Percentiles rank a stretch among this genome's conserved stretches.
phyloP scores from a whole-genome alignment of 352 stramenopile genomes.

The Pythium sukuiense region DNA sequence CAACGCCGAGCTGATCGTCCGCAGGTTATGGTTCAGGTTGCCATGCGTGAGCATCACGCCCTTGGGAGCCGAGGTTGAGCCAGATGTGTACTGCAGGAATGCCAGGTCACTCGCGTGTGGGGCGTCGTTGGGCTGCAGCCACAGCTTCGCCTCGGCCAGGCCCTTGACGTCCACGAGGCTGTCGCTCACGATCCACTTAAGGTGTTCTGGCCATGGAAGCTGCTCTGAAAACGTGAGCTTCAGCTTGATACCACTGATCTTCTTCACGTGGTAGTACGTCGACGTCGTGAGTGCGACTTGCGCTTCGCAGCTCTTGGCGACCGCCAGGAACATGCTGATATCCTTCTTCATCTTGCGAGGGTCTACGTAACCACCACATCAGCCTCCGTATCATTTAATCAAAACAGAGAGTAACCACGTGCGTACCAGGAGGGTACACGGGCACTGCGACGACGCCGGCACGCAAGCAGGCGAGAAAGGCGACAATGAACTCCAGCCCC shows the following conservation, averaged over 20 bases:
- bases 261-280: conserved; percentile 95
- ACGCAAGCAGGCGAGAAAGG: conserved; percentile 96
- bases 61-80: conserved; percentile 97
- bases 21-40: conserved; percentile 97
- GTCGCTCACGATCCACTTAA: conserved; percentile 89
- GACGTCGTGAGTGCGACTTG: conserved; percentile 91
- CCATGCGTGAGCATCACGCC: conserved; percentile 97
- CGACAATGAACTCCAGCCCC: conserved; percentile 96
- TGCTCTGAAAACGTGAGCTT: conserved; percentile 70
- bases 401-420: not conserved
- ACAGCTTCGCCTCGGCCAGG: conserved; percentile 37
- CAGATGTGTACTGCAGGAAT: conserved; percentile 99
- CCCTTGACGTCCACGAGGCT: conserved; percentile 52
- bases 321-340: conserved; percentile 94
- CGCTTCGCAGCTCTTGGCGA: conserved; percentile 91
- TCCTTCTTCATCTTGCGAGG: conserved; percentile 94
- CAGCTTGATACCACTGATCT: conserved; percentile 85
- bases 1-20: conserved; percentile 93
- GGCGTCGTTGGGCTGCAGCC: conserved; percentile 36
- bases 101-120: conserved; percentile 72
- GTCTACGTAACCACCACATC: conserved; percentile 83
- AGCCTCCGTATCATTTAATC: conserved; percentile 34
- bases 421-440: conserved; percentile 71
- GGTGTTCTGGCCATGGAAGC: conserved; percentile 83
- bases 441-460: conserved; percentile 94